These are phyloP conservation scores for Penicillium antarcticum DNA, from an alignment of 495 filamentous ascomycete species.

Conservation along the genomic window DNA sequence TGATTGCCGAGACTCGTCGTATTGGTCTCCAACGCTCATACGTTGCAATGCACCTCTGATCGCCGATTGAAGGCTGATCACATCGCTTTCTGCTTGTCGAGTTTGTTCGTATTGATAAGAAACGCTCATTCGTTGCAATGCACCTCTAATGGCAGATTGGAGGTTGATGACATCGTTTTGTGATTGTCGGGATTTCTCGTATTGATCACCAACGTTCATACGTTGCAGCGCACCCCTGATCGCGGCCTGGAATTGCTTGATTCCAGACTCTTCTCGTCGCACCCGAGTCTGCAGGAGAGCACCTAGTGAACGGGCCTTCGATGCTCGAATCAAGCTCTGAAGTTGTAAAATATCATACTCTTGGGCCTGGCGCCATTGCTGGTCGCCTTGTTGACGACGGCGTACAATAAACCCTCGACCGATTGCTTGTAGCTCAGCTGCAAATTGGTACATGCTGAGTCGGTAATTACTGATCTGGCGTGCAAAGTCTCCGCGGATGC, in stretches of 20 bases:
- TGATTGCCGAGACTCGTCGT: constrained; percentile 42
- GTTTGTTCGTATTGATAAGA: constrained; percentile 12
- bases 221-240: constrained; percentile 59
- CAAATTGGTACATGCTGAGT: constrained; percentile 74
- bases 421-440: constrained; percentile 71
- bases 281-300: constrained; percentile 61
- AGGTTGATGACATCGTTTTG: constrained; percentile 54
- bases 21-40: constrained; percentile 41
- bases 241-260: constrained; percentile 59
- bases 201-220: constrained; percentile 41
- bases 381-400: constrained; percentile 54
- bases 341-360: constrained; percentile 70
- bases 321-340: constrained; percentile 80
- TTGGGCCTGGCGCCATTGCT: constrained; percentile 65
- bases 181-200: constrained; percentile 41
- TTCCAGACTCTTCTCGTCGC: constrained; percentile 52
- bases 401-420: constrained; percentile 78
- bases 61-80: constrained; percentile 57
- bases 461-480: constrained; percentile 76
- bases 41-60: constrained; percentile 56
- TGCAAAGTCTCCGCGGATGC: constrained; percentile 74
- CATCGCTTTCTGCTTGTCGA: constrained; percentile 50
- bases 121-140: constrained; percentile 34
- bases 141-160: constrained; percentile 70
- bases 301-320: constrained; percentile 67